Percentiles rank a stretch among this genome's conserved stretches.
phyloP scores from a whole-genome alignment of 2,329 filamentous ascomycete genomes.

The Aspergillus sp. region DNA sequence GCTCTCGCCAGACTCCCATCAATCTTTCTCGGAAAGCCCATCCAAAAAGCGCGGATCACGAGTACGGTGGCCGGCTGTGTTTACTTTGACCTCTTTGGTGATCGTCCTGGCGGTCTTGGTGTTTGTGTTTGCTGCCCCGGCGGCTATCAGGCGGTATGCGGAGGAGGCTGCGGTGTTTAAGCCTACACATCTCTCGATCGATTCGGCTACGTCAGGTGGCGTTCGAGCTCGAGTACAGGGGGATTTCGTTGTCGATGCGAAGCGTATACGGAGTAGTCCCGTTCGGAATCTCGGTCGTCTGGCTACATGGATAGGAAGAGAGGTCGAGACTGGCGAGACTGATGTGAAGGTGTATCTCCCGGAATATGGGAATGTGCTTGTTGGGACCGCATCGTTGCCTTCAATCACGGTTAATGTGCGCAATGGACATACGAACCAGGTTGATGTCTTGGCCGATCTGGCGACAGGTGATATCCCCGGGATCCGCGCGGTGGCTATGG shows the following conservation, averaged over 20 bases:
- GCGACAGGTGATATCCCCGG: constrained; percentile 67
- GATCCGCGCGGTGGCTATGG: constrained; percentile 71
- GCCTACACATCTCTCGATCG: constrained; percentile 74
- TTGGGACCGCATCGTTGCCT: constrained; percentile 71
- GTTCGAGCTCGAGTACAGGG: constrained; percentile 73
- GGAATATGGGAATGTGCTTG: constrained; percentile 66
- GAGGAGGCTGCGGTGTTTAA: constrained; percentile 74
- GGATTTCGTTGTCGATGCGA: constrained; percentile 71
- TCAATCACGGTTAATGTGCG: constrained; percentile 66
- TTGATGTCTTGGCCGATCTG: constrained; percentile 73
- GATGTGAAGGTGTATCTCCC: constrained; percentile 71
- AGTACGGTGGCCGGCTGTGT: constrained; percentile 67
- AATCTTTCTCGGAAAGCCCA: not conserved
- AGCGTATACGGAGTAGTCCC: constrained; percentile 60
- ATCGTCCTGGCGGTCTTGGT: constrained; percentile 61
- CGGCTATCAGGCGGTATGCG: constrained; percentile 74
- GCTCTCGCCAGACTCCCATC: not conserved
- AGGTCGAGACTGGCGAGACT: constrained; percentile 66
- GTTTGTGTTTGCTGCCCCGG: constrained; percentile 72
- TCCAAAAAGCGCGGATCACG: constrained; percentile 2
- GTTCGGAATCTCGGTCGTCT: constrained; percentile 68
- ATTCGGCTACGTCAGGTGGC: constrained; percentile 71
- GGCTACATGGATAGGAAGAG: constrained; percentile 69
- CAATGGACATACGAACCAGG: constrained; percentile 65
- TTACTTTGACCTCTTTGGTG: constrained; percentile 53